Evolutionary conservation across 768 basidiomycete species (phyloP), one percentile per base, ranked within the genome.

Genomic region (Pholiota conissans): DNA sequence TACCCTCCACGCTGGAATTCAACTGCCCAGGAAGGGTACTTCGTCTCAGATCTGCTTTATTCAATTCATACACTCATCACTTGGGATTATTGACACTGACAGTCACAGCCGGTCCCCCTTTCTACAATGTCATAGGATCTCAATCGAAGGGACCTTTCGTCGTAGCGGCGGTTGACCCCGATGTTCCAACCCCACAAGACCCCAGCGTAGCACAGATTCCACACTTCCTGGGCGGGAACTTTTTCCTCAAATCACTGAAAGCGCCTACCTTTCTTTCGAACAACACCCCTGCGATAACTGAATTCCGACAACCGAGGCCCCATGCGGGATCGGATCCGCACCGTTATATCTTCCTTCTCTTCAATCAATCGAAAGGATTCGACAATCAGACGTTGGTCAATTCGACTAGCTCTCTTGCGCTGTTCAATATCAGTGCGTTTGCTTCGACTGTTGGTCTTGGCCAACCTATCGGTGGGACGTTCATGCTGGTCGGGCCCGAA

Each of bases 321-420:
- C 77, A 74, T n/a, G 70, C 71, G 8, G 74, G 71, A 0, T 77
- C 77, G 5, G 71, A 72, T 60, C 68, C 77, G 1, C 80, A 81
- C 62, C 66, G 78, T n/a, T 83, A 82, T 60, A 70, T 75, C 11
- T 82, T 81, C 67, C 64, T 84, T 46, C 65, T 81, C 16, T 84
- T 77, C 62, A 69, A 71, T 8, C 81, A 84, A 57, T 70, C 79
- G 3, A 47, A 57, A 3, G 72, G 59, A 9, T 84, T 82, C 63
- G 66, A 73, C 42, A 56, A 61, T 1, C 79, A 82, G 61, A 76
- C 72, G 1, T 50, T 75, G 7, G 67, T 82, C 14, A 77, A 70
- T 18, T 40, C 77, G 9, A 62, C 68, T 5, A 76, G 74, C 0
- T 63, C 76, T 6, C 63, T 76, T 47, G 47, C 50, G 1, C 29